Conservation (phyloP, 768 basidiomycete genomes). For the Podaxis sp. region DNA sequence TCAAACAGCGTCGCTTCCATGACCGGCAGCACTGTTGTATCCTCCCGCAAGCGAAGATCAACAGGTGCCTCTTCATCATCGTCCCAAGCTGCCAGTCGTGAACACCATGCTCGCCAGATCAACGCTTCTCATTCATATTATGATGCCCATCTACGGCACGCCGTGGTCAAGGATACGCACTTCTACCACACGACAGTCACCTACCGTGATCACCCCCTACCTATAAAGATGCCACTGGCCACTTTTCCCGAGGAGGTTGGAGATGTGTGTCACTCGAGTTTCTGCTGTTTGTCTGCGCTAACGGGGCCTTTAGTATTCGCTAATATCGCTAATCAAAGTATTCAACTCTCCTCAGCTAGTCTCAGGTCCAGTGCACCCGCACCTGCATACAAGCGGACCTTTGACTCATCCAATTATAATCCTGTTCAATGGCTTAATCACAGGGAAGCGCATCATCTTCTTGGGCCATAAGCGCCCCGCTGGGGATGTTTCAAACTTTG, state of each 20-base stretch:
- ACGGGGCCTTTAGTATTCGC: constrained; percentile 65
- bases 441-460: constrained; percentile 95
- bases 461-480: constrained; percentile 89
- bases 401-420: constrained; percentile 93
- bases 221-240: constrained; percentile 87
- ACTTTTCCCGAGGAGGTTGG: constrained; percentile 96
- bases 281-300: background rate
- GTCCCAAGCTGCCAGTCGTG: constrained; percentile 48
- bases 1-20: constrained; percentile 40
- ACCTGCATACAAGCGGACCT: constrained; percentile 89
- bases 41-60: constrained; percentile 55
- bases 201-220: constrained; percentile 81
- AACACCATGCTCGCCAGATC: constrained; percentile 35
- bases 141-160: constrained; percentile 47
- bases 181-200: constrained; percentile 85
- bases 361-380: constrained; percentile 80
- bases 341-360: constrained; percentile 62
- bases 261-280: constrained; percentile 56
- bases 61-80: constrained; percentile 76
- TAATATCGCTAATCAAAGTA: constrained; percentile 86
- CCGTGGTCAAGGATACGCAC: constrained; percentile 83
- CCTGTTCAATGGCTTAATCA: constrained; percentile 93
- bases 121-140: constrained; percentile 39
- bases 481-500: constrained; percentile 86
- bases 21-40: constrained; percentile 36